Conservation (phyloP, 352 stramenopile genomes). For the Globisporangium paddicum region DNA sequence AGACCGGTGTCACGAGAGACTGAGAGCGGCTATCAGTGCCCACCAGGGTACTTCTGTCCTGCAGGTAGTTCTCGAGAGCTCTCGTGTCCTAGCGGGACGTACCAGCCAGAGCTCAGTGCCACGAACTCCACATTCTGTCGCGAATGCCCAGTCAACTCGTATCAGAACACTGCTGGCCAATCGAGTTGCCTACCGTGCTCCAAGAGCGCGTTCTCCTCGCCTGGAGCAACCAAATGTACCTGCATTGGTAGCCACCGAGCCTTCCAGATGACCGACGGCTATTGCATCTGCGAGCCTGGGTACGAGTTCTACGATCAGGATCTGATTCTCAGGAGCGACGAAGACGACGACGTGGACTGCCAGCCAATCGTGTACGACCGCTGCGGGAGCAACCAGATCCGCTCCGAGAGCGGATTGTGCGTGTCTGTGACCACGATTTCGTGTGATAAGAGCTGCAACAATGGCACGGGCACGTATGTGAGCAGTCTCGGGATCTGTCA, state of each 20-base stretch:
- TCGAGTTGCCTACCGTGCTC: conserved; percentile 84
- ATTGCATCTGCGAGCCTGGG: conserved; percentile 89
- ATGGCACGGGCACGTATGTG: conserved; percentile 71
- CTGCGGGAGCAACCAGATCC: conserved; percentile 68
- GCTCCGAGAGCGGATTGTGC: conserved; percentile 69
- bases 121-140: conserved; percentile 55
- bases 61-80: conserved; percentile 41
- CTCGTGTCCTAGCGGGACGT: conserved; percentile 75
- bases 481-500: conserved; percentile 83
- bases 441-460: conserved; percentile 53
- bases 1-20: conserved; percentile 37
- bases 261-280: conserved; percentile 89
- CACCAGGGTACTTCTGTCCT: conserved; percentile 73
- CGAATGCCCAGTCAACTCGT: conserved; percentile 67
- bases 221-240: conserved; percentile 62
- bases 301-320: conserved; percentile 91
- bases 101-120: conserved; percentile 45
- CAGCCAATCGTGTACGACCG: conserved; percentile 90
- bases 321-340: conserved; percentile 70
- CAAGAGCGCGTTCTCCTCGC: conserved; percentile 58
- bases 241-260: conserved; percentile 86
- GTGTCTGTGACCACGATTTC: conserved; percentile 34
- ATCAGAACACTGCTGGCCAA: conserved; percentile 66
- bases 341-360: conserved; percentile 87
- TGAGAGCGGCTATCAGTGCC: conserved; percentile 87